Evolutionary conservation across 192 early-diverging fungal genomes (phyloP).

Genomic region (Linnemannia elongata): DNA sequence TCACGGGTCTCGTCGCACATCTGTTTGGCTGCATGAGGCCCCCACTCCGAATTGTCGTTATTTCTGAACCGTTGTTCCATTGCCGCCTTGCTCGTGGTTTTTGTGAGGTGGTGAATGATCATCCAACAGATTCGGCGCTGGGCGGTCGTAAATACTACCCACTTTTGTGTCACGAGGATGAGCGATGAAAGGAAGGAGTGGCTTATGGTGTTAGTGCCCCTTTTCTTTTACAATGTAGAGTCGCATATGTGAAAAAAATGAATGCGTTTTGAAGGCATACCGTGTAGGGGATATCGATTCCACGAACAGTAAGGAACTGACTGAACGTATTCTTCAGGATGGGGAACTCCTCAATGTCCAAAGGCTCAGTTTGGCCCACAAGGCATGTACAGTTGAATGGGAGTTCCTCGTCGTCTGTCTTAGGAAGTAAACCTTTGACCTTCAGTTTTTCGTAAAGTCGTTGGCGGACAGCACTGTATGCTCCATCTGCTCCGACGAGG

Average conservation of each 20-base stretch:
- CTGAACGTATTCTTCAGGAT: neutral
- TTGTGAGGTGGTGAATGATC: neutral
- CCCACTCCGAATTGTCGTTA: neutral
- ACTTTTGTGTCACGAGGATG: neutral
- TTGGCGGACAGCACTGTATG: constrained; percentile 9
- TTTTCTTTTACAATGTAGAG: too few species aligned
- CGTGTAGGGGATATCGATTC: neutral
- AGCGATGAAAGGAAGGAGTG: neutral
- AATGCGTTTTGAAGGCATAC: neutral
- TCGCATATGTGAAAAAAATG: too few species aligned
- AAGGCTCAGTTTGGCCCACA: neutral
- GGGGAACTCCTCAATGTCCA: neutral
- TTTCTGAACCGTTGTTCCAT: neutral
- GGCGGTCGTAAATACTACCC: neutral
- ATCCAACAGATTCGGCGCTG: neutral
- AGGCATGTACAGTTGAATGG: neutral
- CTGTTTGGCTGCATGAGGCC: neutral
- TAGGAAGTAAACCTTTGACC: neutral
- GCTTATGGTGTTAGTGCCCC: neutral
- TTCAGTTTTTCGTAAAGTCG: constrained; percentile 9
- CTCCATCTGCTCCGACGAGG: constrained; percentile 21
- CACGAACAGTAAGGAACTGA: neutral
- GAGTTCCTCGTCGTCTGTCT: neutral
- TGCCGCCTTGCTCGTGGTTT: neutral
- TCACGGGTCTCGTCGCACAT: neutral